Evolutionary conservation across 768 basidiomycete genomes (phyloP).

Genomic region (Phaeolepiota aurea): DNA sequence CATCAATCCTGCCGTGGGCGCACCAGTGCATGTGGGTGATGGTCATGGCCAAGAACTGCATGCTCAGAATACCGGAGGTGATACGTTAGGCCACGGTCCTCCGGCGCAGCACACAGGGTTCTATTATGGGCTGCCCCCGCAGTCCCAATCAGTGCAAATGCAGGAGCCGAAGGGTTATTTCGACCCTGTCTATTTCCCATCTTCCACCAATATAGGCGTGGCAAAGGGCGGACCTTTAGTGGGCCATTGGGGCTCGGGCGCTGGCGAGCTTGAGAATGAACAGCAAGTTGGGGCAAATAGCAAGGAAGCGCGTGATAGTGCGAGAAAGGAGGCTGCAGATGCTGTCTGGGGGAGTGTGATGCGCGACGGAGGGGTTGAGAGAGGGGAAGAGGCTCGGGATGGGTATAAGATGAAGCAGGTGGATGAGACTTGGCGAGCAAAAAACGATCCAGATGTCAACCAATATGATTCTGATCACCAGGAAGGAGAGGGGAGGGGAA

Average conservation of each 20-base stretch:
- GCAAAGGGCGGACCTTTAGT: no score
- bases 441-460: no score
- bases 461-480: background rate
- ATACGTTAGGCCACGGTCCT: background rate
- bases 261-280: no score
- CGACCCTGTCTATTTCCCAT: slow-evolving; percentile 33
- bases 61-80: slow-evolving; percentile 1
- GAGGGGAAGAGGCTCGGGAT: background rate
- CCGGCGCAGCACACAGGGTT: slow-evolving; percentile 3
- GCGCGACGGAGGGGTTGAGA: background rate
- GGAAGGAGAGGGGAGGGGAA: background rate
- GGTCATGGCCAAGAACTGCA: background rate
- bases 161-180: slow-evolving; percentile 35
- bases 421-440: background rate
- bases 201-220: no score
- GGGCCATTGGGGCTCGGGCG: no score
- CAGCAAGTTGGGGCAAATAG: no score
- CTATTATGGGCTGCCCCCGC: background rate
- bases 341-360: background rate
- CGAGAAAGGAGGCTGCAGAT: no score
- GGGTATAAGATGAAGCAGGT: background rate
- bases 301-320: no score
- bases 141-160: slow-evolving; percentile 10
- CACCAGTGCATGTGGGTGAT: slow-evolving; percentile 25
- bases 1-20: slow-evolving; percentile 39